Percentiles rank a stretch among this genome's conserved stretches.
Evolutionary conservation across 2,329 filamentous ascomycete species (phyloP).

Genomic region (Magnaporthales sp.): DNA sequence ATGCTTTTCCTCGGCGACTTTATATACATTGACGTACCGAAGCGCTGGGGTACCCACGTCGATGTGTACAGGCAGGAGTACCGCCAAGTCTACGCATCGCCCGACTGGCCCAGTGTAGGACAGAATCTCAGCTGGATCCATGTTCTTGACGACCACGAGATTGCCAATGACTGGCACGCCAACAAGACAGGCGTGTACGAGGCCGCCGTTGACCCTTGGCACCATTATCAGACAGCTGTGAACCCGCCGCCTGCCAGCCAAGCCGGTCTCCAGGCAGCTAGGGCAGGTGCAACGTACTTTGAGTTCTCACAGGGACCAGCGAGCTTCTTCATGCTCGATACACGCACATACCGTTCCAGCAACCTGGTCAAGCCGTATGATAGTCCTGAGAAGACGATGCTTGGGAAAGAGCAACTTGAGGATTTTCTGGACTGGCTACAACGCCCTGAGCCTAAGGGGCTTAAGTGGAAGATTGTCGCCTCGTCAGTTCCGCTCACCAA

Average conservation of each 20-base stretch:
- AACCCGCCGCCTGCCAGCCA: conserved; percentile 67
- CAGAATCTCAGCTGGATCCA: conserved; percentile 93
- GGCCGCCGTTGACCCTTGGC: conserved; percentile 74
- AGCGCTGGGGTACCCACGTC: conserved; percentile 60
- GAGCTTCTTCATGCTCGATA: conserved; percentile 92
- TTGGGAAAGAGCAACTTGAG: conserved; percentile 68
- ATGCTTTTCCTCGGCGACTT: conserved; percentile 83
- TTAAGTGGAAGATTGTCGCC: conserved; percentile 89
- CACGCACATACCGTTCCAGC: conserved; percentile 73
- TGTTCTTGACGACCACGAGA: conserved; percentile 94
- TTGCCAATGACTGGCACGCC: conserved; percentile 83
- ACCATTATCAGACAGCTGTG: conserved; percentile 72
- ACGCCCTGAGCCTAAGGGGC: conserved; percentile 62
- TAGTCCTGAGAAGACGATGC: conserved; percentile 70
- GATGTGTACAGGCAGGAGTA: conserved; percentile 87
- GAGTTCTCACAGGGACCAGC: conserved; percentile 84
- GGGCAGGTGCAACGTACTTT: conserved; percentile 62
- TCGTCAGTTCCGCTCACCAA: conserved; percentile 93
- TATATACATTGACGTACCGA: conserved; percentile 84
- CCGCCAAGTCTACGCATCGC: conserved; percentile 88
- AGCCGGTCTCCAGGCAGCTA: conserved; percentile 25
- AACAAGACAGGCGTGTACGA: conserved; percentile 75
- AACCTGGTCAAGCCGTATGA: conserved; percentile 47
- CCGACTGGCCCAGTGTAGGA: conserved; percentile 73
- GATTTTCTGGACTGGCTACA: conserved; percentile 73